Base-by-base conservation (phyloP, 2,329 filamentous ascomycete genomes). In the Claviceps citrina region DNA sequence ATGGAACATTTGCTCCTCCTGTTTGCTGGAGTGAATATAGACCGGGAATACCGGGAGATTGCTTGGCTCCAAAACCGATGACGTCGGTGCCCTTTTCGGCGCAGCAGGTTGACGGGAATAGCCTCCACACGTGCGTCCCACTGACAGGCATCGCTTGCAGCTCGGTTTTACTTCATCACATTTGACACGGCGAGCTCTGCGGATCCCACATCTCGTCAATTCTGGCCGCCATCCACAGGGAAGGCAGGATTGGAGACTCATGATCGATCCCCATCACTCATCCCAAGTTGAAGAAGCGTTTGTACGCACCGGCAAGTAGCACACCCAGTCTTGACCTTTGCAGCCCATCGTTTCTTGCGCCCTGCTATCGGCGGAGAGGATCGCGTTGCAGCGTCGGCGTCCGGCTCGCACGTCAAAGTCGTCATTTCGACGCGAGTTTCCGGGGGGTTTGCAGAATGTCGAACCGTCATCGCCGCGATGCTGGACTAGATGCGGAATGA, bases 1-100 rank as follows among this genome's bases (percentile, higher is more conserved):
- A 30, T 38, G 24, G 35, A 46, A 46, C 43, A 44, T 44, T n/a
- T 41, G 35, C 30, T 37, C 34, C 31, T 46, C 43, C 15, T 41
- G 26, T 8, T 24, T 22, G 26, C 35, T 41, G 9, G 40, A 36
- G 6, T 40, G 22, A n/a, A 15, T 8, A 16, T 39, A 38, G 8
- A 30, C 5, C 28, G 37, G 27, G 10, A 40, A 32, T 26, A 28
- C 25, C 16, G 31, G 31, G 38, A 33, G 25, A 12, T 20, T 19
- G 16, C 34, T 28, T 5, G 34, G 18, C 24, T 16, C 5, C 15
- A 41, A 12, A 7, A 19, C 19, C 3, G 39, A 35, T 19, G 39
- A 24, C 15, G n/a, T 18, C 13, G 26, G 26, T 26, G n/a, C 27
- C 9, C 22, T 28, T 26, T 30, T 22, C 33, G 22, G 31, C 32